A percentile compares a stretch with the other conserved stretches of the same genome.
Conservation (phyloP, 2,329 filamentous ascomycete genomes). For the Bipolaris gigantea region DNA sequence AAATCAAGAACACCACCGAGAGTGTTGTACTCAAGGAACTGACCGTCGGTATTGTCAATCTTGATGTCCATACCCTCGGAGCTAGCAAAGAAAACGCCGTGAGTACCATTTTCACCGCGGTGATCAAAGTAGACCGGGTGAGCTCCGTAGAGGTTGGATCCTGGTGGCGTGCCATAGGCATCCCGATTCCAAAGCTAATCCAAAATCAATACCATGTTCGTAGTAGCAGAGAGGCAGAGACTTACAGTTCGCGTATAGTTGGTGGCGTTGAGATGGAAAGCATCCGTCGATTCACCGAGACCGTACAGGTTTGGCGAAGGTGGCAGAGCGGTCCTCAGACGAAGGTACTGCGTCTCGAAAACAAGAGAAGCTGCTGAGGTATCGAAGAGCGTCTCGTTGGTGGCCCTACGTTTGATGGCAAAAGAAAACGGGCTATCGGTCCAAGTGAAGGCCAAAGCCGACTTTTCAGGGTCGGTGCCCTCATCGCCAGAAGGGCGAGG, state of each 20-base stretch:
- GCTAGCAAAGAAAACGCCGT: conserved; percentile 42
- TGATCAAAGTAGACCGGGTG: conserved; percentile 79
- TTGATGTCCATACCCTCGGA: conserved; percentile 68
- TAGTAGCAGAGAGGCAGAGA: too few relatives aligned
- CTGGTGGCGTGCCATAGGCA: conserved; percentile 61
- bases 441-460: conserved; percentile 59
- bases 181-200: conserved; percentile 70
- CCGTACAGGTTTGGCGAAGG: conserved; percentile 72
- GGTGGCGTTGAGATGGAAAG: conserved; percentile 66
- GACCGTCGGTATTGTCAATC: conserved; percentile 65
- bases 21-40: conserved; percentile 78
- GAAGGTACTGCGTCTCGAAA: conserved; percentile 76
- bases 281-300: conserved; percentile 74
- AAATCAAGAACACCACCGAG: conserved; percentile 77
- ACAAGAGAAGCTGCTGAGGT: conserved; percentile 68
- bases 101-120: conserved; percentile 52
- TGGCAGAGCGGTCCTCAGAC: conserved; percentile 70
- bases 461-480: conserved; percentile 32
- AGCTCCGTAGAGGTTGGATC: conserved; percentile 70
- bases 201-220: conserved; percentile 56
- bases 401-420: conserved; percentile 59
- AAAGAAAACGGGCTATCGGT: conserved; percentile 67
- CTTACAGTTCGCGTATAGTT: conserved; percentile 60
- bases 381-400: conserved; percentile 66
- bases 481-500: conserved; percentile 56